Conservation (phyloP, 352 stramenopile genomes). For the Detonula confervacea region DNA sequence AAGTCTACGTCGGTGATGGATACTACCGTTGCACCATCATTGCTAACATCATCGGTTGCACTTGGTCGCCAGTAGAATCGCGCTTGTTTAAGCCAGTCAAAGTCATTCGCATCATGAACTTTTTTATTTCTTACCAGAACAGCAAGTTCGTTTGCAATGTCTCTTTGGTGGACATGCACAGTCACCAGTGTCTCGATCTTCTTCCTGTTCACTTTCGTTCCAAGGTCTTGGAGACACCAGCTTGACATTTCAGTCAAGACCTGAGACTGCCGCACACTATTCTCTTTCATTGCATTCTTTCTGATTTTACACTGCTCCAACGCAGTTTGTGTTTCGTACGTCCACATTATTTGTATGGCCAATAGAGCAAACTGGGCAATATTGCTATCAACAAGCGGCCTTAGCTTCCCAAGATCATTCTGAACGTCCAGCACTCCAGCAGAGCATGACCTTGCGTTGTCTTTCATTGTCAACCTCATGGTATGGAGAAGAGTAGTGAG, state of each 20-base stretch:
- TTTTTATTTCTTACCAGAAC: constrained; percentile 95
- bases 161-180: constrained; percentile 97
- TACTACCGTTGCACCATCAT: constrained; percentile 94
- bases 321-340: constrained; percentile 93
- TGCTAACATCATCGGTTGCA: constrained; percentile 92
- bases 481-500: constrained; percentile 92
- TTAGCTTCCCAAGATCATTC: constrained; percentile 88
- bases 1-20: constrained; percentile 98
- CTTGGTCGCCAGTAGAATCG: constrained; percentile 97
- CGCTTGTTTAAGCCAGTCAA: constrained; percentile 99
- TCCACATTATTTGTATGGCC: constrained; percentile 97
- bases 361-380: constrained; percentile 95
- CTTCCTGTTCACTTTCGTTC: constrained; percentile 95
- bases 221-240: constrained; percentile 96
- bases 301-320: constrained; percentile 94
- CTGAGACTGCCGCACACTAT: constrained; percentile 92
- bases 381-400: constrained; percentile 94
- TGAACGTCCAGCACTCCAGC: constrained; percentile 92
- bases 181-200: constrained; percentile 98
- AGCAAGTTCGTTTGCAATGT: constrained; percentile 95
- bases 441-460: constrained; percentile 93
- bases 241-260: constrained; percentile 93
- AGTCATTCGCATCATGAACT: constrained; percentile 96
- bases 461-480: constrained; percentile 96
- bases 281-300: constrained; percentile 98